Base-by-base conservation (phyloP, 2,329 filamentous ascomycete genomes). In the Fusarium floridanum region DNA sequence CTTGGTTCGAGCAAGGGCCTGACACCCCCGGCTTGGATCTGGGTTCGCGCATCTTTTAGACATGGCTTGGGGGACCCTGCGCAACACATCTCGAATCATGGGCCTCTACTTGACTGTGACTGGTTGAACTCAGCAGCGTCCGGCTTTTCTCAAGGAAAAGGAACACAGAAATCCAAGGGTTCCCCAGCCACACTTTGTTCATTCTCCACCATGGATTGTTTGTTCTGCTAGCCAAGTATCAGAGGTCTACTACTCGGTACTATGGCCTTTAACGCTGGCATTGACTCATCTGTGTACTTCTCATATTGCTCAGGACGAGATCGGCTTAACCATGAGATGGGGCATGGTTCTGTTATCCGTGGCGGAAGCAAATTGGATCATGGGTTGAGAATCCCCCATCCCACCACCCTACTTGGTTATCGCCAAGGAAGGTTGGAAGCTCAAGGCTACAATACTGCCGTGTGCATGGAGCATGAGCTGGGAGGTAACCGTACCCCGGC, bases 21-120 rank as follows among this genome's bases (percentile, higher is more conserved):
- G 43, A 64, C 20, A 45, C 27, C 27, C 61, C 32, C 56, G 11
- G 29, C 16, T 48, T 41, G 9, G 36, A 70, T 64, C 62, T 64
- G 9, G 55, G 24, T 61, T 29, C 45, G 53, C 63, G 50, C 48
- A 29, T 36, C 24, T 27, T 48, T 29, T 24, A 20, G 32, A 56
- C 48, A 14, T n/a, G 12, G 17, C 48, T 64, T 64, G 17, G 36
- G 27, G 29, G 32, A 6, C 45, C n/a, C 48, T 56, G 61, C 24
- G 24, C 24, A 24, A 29, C 61, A 43, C 37, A 32, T 43, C 37
- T 62, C 39, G 36, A 39, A 59, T 59, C 72, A 73, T 74, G 72
- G 72, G 62, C 72, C 29, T 56, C 50, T 75, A 17, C 59, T 74
- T 39, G 27, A 22, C 27, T 66, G 48, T 72, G 48, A 75, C 41